Conservation (phyloP, 805 yeast genomes). For the Wickerhamomyces chambardii region DNA sequence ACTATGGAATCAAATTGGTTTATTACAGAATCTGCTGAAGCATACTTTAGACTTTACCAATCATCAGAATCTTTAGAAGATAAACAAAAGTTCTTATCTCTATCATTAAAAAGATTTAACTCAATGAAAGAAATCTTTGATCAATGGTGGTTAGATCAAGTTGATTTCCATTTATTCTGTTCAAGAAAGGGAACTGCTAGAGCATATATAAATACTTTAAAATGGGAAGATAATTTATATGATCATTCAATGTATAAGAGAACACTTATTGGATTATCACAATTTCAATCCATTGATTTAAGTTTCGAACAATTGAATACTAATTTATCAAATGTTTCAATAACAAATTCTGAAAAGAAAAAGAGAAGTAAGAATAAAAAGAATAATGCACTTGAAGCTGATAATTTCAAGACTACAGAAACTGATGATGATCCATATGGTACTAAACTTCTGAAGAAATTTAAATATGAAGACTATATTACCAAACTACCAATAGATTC, state of each 20-base stretch:
- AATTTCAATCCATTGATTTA: slow-evolving; percentile 36
- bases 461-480: slow-evolving; percentile 32
- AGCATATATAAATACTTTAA: slow-evolving; percentile 65
- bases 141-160: slow-evolving; percentile 73
- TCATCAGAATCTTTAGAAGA: slow-evolving; percentile 16
- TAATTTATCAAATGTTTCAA: slow-evolving; percentile 3
- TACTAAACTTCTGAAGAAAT: slow-evolving; percentile 31
- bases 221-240: slow-evolving; percentile 77
- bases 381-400: slow-evolving; percentile 43
- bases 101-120: slow-evolving; percentile 71
- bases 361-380: slow-evolving; percentile 47
- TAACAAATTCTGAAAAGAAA: slow-evolving; percentile 13
- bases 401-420: slow-evolving; percentile 26
- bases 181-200: slow-evolving; percentile 87
- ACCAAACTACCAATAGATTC: slow-evolving; percentile 32
- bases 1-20: slow-evolving; percentile 92
- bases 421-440: slow-evolving; percentile 59
- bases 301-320: slow-evolving; percentile 10
- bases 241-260: slow-evolving; percentile 65
- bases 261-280: slow-evolving; percentile 55
- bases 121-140: slow-evolving; percentile 61
- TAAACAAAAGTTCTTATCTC: slow-evolving; percentile 43
- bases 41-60: slow-evolving; percentile 56
- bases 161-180: slow-evolving; percentile 91
- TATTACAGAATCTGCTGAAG: slow-evolving; percentile 74